Evolutionary conservation across 208 protist species (phyloP).

Genomic region (Leishmania arabica): DNA sequence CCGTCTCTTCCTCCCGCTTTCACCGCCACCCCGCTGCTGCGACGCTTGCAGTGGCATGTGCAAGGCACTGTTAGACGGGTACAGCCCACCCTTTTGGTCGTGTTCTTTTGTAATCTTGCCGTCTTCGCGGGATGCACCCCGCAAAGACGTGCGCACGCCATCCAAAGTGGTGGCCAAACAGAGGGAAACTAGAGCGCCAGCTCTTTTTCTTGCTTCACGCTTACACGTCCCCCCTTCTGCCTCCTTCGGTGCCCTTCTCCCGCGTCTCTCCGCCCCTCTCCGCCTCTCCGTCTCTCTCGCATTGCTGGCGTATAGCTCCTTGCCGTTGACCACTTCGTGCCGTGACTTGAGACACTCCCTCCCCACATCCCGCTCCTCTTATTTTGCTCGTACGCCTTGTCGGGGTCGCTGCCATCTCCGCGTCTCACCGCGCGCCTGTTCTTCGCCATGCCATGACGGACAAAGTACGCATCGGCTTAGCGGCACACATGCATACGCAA

Average conservation of each 20-base stretch:
- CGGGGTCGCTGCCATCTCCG: not conserved
- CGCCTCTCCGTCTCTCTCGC: not conserved
- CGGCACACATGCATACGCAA: not conserved
- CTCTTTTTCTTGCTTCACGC: not conserved
- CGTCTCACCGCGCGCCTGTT: not conserved
- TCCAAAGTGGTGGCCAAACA: not conserved
- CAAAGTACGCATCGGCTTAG: not conserved
- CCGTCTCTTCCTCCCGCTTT: not conserved
- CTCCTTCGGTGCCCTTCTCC: not conserved
- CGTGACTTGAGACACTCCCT: not conserved
- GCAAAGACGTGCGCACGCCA: not conserved
- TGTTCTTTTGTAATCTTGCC: not conserved
- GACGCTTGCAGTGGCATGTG: not conserved
- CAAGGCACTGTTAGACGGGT: not conserved
- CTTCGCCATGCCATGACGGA: not conserved
- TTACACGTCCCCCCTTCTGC: not conserved
- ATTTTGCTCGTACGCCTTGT: not conserved
- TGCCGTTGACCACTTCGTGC: not conserved
- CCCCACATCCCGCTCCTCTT: not conserved
- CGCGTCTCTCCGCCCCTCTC: not conserved
- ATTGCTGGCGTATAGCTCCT: not conserved
- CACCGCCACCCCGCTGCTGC: not conserved
- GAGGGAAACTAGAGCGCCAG: not conserved
- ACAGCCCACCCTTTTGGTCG: not conserved
- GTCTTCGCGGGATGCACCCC: not conserved